phyloP scores from a whole-genome alignment of 1,139 yeast species.

The Pichia sp. region DNA sequence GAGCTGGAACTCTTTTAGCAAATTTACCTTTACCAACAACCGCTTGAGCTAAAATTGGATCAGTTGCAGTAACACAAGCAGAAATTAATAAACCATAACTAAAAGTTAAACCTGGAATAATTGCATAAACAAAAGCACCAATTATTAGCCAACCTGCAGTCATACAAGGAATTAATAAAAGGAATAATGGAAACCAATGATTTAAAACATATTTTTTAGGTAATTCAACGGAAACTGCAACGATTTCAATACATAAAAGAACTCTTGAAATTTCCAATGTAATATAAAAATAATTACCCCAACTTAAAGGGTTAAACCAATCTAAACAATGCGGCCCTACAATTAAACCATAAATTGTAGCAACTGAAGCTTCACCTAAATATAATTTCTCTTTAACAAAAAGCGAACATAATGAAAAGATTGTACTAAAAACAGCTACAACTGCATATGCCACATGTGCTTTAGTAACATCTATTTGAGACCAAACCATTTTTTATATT shows the following conservation, averaged over 20 bases:
- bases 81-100: slow-evolving; percentile 72
- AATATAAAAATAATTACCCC: slow-evolving; percentile 88
- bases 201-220: slow-evolving; percentile 89
- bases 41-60: slow-evolving; percentile 96
- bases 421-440: slow-evolving; percentile 81
- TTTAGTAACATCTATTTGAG: slow-evolving; percentile 28
- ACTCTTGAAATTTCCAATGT: slow-evolving; percentile 86
- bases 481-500: slow-evolving; percentile 34
- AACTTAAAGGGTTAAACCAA: slow-evolving; percentile 82
- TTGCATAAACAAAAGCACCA: slow-evolving; percentile 77
- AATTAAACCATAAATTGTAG: slow-evolving; percentile 83
- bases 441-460: slow-evolving; percentile 92
- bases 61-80: slow-evolving; percentile 96
- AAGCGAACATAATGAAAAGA: slow-evolving; percentile 83
- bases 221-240: slow-evolving; percentile 95
- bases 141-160: slow-evolving; percentile 88
- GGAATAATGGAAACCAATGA: slow-evolving; percentile 80
- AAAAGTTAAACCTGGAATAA: slow-evolving; percentile 79
- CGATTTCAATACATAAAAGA: slow-evolving; percentile 86
- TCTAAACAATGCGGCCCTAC: slow-evolving; percentile 88
- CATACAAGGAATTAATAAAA: slow-evolving; percentile 87
- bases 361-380: slow-evolving; percentile 95
- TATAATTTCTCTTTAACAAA: slow-evolving; percentile 85
- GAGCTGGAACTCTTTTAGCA: slow-evolving; percentile 97
- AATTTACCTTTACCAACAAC: slow-evolving; percentile 97